Evolutionary conservation across 1,284 basidiomycete genomes (phyloP).

Genomic region (Microstroma glucosiphilum): DNA sequence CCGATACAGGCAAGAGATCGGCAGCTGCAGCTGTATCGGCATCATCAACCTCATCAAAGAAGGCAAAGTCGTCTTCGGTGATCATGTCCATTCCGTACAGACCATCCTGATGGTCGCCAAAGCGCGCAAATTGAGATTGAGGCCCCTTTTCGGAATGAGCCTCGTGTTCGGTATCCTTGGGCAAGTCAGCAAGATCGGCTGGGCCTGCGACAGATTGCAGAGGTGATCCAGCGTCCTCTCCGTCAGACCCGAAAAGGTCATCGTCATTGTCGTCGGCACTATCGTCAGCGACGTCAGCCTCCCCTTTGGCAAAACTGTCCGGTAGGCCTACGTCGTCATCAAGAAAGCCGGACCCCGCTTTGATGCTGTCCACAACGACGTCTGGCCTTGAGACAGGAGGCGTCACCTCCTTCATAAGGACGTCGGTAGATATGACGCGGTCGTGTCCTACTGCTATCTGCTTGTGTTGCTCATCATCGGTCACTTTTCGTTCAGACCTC

Average conservation of each 20-base stretch:
- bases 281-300: neutral
- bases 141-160: neutral
- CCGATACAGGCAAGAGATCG: too few species aligned
- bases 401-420: neutral
- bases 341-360: neutral
- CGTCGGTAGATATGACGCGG: too few species aligned
- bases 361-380: neutral
- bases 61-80: constrained; percentile 45
- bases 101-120: neutral
- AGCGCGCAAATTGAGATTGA: too few species aligned
- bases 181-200: neutral
- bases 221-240: neutral
- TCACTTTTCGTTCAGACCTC: neutral
- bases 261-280: neutral
- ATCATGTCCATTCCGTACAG: constrained; percentile 21
- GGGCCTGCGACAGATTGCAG: neutral
- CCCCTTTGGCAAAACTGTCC: neutral
- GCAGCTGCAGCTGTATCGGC: neutral
- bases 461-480: too few species aligned
- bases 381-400: neutral
- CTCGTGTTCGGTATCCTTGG: neutral
- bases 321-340: neutral
- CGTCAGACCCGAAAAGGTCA: constrained; percentile 2
- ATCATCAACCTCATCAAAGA: constrained; percentile 35
- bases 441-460: too few species aligned